Conservation (phyloP, 345 rosid genomes). For the Eucalyptus microcorys region DNA sequence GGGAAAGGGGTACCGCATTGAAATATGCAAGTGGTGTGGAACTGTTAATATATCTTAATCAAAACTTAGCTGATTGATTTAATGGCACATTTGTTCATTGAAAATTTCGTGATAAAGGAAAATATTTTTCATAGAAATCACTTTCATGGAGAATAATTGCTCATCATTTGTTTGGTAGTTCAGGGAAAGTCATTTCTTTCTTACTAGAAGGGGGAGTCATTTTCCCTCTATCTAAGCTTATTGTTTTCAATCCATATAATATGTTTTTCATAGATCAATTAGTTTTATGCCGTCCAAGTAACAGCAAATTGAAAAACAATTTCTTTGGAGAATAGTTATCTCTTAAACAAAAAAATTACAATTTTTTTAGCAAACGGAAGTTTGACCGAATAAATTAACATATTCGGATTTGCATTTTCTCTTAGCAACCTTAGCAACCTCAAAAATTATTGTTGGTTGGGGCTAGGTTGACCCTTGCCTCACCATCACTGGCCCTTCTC, state of each 20-base stretch:
- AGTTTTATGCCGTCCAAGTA: background rate
- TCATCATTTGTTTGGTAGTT: background rate
- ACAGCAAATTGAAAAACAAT: background rate
- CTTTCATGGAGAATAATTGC: background rate
- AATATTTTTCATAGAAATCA: background rate
- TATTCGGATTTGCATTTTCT: background rate
- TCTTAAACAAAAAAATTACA: background rate
- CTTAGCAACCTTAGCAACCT: background rate
- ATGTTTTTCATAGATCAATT: background rate
- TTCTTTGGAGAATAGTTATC: background rate
- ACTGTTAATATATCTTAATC: no score
- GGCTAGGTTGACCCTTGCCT: no score
- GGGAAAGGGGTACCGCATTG: no score
- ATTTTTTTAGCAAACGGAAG: background rate
- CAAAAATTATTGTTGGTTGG: no score
- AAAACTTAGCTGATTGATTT: background rate
- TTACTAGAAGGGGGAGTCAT: accelerated
- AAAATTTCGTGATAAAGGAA: background rate
- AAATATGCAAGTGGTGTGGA: no score
- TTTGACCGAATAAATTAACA: background rate
- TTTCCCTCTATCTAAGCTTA: background rate
- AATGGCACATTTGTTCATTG: background rate
- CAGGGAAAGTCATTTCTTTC: background rate
- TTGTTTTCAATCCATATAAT: background rate
- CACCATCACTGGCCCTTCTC: no score